Evolutionary conservation across 805 yeast species (phyloP).

Genomic region (Tetrapisispora arboricola): DNA sequence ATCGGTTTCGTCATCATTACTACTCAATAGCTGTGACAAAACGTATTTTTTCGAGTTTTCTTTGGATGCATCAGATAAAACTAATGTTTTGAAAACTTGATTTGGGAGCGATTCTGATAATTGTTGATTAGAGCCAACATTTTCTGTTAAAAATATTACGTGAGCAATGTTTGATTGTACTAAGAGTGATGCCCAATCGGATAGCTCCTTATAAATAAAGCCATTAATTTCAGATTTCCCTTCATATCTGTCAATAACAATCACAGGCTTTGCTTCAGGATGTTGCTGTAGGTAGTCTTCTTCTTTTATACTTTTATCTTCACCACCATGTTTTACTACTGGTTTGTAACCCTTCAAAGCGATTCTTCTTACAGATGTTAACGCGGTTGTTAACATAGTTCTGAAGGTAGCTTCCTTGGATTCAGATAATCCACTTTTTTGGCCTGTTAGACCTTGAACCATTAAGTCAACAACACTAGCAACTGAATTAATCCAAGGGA

Average conservation of each 20-base stretch:
- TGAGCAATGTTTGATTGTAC: constrained; percentile 76
- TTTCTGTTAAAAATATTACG: constrained; percentile 80
- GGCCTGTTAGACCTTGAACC: constrained; percentile 87
- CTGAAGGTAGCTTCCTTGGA: constrained; percentile 71
- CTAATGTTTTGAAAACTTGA: constrained; percentile 68
- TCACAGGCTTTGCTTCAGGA: constrained; percentile 76
- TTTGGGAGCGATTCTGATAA: constrained; percentile 71
- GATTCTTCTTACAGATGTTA: constrained; percentile 63
- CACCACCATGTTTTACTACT: constrained; percentile 24
- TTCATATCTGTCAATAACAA: constrained; percentile 68
- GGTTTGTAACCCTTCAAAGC: constrained; percentile 39
- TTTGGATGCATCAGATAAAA: constrained; percentile 72
- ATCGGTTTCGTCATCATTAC: constrained; percentile 8
- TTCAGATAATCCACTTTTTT: constrained; percentile 82
- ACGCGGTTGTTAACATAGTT: constrained; percentile 63
- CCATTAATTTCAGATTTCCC: constrained; percentile 50
- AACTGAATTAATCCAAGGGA: constrained; percentile 81
- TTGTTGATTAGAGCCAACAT: constrained; percentile 62
- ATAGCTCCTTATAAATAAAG: constrained; percentile 59
- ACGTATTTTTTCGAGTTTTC: constrained; percentile 65
- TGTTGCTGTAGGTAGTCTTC: constrained; percentile 78
- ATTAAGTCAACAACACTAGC: constrained; percentile 74
- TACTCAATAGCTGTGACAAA: constrained; percentile 36
- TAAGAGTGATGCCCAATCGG: constrained; percentile 82
- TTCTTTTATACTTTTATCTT: constrained; percentile 40